Conservation (phyloP, 2,329 filamentous ascomycete species). For the Orbilia javanica region DNA sequence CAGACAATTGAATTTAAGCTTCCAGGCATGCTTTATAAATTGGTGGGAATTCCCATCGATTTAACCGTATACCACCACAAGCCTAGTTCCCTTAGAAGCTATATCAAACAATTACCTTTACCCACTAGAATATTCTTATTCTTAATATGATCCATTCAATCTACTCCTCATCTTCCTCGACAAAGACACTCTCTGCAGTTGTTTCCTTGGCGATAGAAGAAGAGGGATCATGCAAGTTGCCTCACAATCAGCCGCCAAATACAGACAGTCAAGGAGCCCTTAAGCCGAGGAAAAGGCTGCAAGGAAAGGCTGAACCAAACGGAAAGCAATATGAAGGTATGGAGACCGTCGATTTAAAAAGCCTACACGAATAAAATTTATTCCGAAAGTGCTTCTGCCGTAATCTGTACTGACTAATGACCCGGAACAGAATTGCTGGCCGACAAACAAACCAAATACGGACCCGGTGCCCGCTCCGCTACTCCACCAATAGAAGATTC, state of each 20-base stretch:
- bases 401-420: not conserved
- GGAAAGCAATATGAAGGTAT: not conserved
- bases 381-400: not conserved
- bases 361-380: not conserved
- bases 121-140: no score
- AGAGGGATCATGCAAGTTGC: not conserved
- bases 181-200: not conserved
- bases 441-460: not conserved
- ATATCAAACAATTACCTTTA: no score
- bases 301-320: not conserved
- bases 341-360: not conserved
- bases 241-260: not conserved
- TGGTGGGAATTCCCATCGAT: not conserved
- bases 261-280: not conserved
- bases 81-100: no score
- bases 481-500: not conserved
- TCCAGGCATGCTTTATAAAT: not conserved
- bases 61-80: not conserved
- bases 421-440: not conserved
- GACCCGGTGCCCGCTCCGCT: slow-evolving; percentile 2
- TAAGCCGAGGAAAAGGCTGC: not conserved
- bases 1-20: not conserved
- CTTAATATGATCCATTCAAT: slow-evolving; percentile 7
- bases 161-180: not conserved
- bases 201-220: not conserved